Evolutionary conservation across 306 rosid genomes (phyloP).

Genomic region (Prunus persica): DNA sequence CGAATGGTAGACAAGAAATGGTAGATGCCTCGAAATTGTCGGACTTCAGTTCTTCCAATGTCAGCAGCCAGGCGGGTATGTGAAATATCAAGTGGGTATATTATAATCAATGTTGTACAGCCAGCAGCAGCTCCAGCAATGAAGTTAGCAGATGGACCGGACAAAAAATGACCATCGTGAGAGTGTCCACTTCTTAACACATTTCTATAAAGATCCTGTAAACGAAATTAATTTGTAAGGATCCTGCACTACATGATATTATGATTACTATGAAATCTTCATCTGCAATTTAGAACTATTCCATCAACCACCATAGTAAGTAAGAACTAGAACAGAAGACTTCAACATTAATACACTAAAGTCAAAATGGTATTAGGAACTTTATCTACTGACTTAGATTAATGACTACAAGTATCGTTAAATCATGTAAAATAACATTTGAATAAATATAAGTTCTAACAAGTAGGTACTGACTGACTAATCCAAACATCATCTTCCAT

Average conservation of each 20-base stretch:
- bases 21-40: conserved; percentile 82
- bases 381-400: not conserved
- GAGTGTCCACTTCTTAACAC: conserved; percentile 56
- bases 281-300: not conserved
- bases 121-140: conserved; percentile 91
- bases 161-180: conserved; percentile 35
- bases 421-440: not conserved
- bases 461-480: not conserved
- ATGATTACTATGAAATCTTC: not conserved
- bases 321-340: not conserved
- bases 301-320: not conserved
- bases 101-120: conserved; percentile 71
- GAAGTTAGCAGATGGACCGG: conserved; percentile 84
- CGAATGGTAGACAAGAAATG: conserved; percentile 72
- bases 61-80: conserved; percentile 98
- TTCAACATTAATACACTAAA: not conserved
- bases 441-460: not conserved
- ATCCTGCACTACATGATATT: not conserved
- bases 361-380: not conserved
- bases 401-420: not conserved
- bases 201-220: conserved; percentile 85
- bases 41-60: conserved; percentile 61
- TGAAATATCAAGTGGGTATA: conserved; percentile 93
- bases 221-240: conserved; percentile 2
- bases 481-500: not conserved